Conservation (phyloP, 495 filamentous ascomycete genomes). For the Penicillium coprophilum region DNA sequence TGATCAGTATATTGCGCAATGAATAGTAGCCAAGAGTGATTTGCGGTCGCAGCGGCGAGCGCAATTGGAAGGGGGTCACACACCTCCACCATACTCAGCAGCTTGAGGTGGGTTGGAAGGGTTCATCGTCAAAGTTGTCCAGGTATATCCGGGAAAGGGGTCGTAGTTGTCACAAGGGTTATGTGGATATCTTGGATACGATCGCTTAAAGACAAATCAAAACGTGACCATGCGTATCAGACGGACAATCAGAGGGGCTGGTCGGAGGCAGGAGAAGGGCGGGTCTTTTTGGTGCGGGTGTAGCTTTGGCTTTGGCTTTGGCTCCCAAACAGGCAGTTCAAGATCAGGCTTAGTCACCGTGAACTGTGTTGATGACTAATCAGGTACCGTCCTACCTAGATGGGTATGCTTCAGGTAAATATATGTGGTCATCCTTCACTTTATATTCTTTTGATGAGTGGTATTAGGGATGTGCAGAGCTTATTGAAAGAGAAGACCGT, state of each 20-base stretch:
- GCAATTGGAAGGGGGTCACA: slow-evolving; percentile 29
- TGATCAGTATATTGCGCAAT: slow-evolving; percentile 15
- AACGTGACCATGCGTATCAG: slow-evolving; percentile 13
- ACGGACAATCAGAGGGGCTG: slow-evolving; percentile 15
- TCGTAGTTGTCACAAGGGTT: slow-evolving; percentile 5
- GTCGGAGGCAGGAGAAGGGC: slow-evolving; percentile 16
- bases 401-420: background rate
- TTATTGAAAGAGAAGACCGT: background rate
- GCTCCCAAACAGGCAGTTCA: slow-evolving; percentile 4
- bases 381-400: background rate
- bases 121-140: slow-evolving; percentile 37
- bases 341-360: background rate
- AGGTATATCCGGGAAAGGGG: slow-evolving; percentile 5
- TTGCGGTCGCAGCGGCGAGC: background rate
- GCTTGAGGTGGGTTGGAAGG: slow-evolving; percentile 57
- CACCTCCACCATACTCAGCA: slow-evolving; percentile 82
- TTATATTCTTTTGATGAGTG: background rate
- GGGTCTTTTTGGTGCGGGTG: slow-evolving; percentile 30
- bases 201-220: slow-evolving; percentile 7
- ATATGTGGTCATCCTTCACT: background rate
- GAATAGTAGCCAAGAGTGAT: background rate
- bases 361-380: background rate
- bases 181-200: background rate
- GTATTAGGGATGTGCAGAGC: background rate
- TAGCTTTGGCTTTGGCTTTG: slow-evolving; percentile 28